These are phyloP conservation scores for Earliella scabrosa DNA, from an alignment of 1,284 basidiomycete species.

Conservation along the genomic window DNA sequence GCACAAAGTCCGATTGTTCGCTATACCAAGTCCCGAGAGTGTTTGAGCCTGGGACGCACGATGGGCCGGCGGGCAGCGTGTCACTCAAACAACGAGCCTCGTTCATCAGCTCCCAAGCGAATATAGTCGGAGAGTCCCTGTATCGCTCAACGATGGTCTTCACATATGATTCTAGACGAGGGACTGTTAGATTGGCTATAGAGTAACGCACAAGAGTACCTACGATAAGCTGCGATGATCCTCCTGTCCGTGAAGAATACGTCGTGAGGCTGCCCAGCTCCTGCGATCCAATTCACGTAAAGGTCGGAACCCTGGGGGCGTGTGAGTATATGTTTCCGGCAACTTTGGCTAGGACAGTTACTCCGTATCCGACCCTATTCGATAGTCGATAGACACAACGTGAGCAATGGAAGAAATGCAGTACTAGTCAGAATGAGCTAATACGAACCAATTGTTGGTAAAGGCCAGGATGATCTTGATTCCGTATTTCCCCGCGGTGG, in stretches of 20 bases:
- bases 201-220: too few species aligned
- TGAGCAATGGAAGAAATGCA: neutral
- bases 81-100: constrained; percentile 62
- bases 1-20: constrained; percentile 52
- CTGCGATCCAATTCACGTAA: constrained; percentile 57
- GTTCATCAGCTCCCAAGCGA: constrained; percentile 65
- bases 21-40: constrained; percentile 55
- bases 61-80: constrained; percentile 41
- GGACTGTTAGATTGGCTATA: too few species aligned
- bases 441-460: constrained; percentile 68
- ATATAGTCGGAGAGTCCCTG: constrained; percentile 54
- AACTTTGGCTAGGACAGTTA: constrained; percentile 14
- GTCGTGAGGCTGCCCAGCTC: constrained; percentile 48
- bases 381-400: neutral
- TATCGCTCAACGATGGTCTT: constrained; percentile 58
- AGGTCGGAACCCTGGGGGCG: constrained; percentile 44
- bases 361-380: constrained; percentile 40
- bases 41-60: constrained; percentile 50
- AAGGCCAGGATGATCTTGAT: constrained; percentile 66
- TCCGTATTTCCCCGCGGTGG: constrained; percentile 60
- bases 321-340: neutral
- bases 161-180: constrained; percentile 52
- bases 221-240: constrained; percentile 56
- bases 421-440: too few species aligned
- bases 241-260: constrained; percentile 54